These are phyloP conservation scores for Monosporascus ibericus DNA, from an alignment of 2,329 filamentous ascomycete species.

Conservation along the genomic window DNA sequence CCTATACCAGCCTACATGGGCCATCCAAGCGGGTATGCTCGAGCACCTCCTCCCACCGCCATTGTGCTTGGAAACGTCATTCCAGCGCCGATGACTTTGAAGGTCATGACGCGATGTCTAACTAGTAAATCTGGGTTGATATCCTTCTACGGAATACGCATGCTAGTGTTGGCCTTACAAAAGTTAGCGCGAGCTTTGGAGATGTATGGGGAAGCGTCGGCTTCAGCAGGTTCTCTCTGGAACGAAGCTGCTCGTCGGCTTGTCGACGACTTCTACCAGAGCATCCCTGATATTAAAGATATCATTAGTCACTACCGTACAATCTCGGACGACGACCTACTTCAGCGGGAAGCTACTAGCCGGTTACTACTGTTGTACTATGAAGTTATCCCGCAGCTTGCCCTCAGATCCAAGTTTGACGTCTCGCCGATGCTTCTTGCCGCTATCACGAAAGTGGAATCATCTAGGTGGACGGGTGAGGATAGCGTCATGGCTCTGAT, in stretches of 20 bases:
- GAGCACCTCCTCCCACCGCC: slow-evolving; percentile 69
- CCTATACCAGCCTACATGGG: slow-evolving; percentile 70
- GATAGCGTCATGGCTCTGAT: slow-evolving; percentile 55
- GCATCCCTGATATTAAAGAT: slow-evolving; percentile 77
- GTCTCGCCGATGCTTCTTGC: slow-evolving; percentile 71
- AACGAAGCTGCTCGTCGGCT: slow-evolving; percentile 61
- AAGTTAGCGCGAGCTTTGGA: slow-evolving; percentile 65
- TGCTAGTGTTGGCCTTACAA: slow-evolving; percentile 71
- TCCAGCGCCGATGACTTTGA: slow-evolving; percentile 74
- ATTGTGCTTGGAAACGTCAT: slow-evolving; percentile 81
- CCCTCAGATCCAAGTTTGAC: slow-evolving; percentile 81
- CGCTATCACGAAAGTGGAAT: slow-evolving; percentile 57
- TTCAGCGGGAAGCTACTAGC: slow-evolving; percentile 74
- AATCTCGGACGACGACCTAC: slow-evolving; percentile 59
- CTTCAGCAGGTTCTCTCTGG: slow-evolving; percentile 54
- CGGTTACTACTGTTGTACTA: slow-evolving; percentile 81
- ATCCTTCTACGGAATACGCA: slow-evolving; percentile 75
- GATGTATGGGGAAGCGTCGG: slow-evolving; percentile 47
- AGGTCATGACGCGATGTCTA: slow-evolving; percentile 72
- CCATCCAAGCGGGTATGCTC: slow-evolving; percentile 53
- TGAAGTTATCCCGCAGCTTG: slow-evolving; percentile 70
- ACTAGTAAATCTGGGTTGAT: slow-evolving; percentile 72
- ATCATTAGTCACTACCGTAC: slow-evolving; percentile 68
- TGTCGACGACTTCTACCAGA: slow-evolving; percentile 66
- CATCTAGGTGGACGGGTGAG: slow-evolving; percentile 42